A percentile compares a stretch with the other conserved stretches of the same genome.
Conservation (phyloP, 2,329 filamentous ascomycete genomes). For the Fusarium staphyleae region DNA sequence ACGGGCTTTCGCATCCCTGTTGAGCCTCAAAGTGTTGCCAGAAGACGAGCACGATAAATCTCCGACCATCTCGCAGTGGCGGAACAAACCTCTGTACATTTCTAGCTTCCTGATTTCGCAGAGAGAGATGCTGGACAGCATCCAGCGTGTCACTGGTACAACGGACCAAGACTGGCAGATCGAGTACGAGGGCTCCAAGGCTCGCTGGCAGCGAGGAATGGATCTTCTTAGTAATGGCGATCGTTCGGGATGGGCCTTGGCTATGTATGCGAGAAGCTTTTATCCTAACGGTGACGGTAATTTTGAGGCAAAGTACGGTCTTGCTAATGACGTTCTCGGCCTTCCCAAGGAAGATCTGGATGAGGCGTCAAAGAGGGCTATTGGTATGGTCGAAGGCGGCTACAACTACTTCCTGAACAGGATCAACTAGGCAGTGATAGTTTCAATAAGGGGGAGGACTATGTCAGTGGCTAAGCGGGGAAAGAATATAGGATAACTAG, state of each 20-base stretch:
- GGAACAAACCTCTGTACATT: constrained; percentile 58
- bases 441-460: not conserved
- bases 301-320: constrained; percentile 48
- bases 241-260: constrained; percentile 51
- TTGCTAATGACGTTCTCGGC: constrained; percentile 60
- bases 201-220: constrained; percentile 58
- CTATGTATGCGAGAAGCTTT: constrained; percentile 65
- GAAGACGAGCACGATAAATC: constrained; percentile 47
- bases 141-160: constrained; percentile 65
- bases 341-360: constrained; percentile 67
- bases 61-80: constrained; percentile 40
- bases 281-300: constrained; percentile 52
- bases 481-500: too few species aligned
- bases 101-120: constrained; percentile 66
- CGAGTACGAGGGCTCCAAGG: constrained; percentile 51
- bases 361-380: constrained; percentile 57
- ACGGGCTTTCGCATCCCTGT: constrained; percentile 58
- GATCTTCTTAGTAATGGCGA: constrained; percentile 53
- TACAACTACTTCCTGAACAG: constrained; percentile 38
- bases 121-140: constrained; percentile 67
- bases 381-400: constrained; percentile 49
- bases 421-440: not conserved
- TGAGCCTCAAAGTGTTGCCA: constrained; percentile 56
- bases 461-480: too few species aligned
- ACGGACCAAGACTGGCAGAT: constrained; percentile 61